Base-by-base conservation (phyloP, 169 alveolate genomes). In the Eimeria acervulina region DNA sequence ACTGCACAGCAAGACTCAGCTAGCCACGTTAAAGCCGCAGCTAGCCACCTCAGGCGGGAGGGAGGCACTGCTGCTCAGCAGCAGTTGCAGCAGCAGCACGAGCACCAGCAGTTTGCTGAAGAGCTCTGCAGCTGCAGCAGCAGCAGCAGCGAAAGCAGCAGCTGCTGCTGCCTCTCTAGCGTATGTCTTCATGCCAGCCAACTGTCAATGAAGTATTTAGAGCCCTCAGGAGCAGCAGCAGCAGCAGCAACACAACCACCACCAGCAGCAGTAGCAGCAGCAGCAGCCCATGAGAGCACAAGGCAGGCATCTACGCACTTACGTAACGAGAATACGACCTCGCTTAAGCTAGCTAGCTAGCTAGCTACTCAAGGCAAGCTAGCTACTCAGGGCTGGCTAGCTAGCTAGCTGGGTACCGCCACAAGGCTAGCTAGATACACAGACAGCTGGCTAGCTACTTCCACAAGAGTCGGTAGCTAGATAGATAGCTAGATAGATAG, bases 61-160 rank as follows among this genome's bases (percentile, higher is more conserved):
- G 26, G 38, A 68, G 80, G 33, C 1, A 42, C 80, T 8, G 80
- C 42, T 28, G 52, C 52, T 36, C 61, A 76, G 59, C 31, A 76
- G 80, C 87, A 76, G 61, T 61, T 21, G 31, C 87, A 76, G 61
- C 87, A 38, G 87, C 87, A 76, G 87, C 87, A 38, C 31, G 59
- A 76, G 26, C 55, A 31, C 26, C 51, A 40, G 59, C 87, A 38
- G 59, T 40, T 31, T 42, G 51, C 61, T 61, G 3, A 76, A 33
- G 59, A 44, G 59, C 87, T 17, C 61, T 40, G 61, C 33, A 10
- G 87, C 87, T 12, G 87, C 87, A 33, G 87, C 61, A 33, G 87
- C 61, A 5, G 36, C 33, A 26, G 80, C 80, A 31, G 42, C 80
- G 13, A 61, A 55, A 31, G 87, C 87, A 1, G 61, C 87, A 36